These are phyloP conservation scores for Saturnispora hagleri DNA, from an alignment of 805 yeast species.

Conservation along the genomic window DNA sequence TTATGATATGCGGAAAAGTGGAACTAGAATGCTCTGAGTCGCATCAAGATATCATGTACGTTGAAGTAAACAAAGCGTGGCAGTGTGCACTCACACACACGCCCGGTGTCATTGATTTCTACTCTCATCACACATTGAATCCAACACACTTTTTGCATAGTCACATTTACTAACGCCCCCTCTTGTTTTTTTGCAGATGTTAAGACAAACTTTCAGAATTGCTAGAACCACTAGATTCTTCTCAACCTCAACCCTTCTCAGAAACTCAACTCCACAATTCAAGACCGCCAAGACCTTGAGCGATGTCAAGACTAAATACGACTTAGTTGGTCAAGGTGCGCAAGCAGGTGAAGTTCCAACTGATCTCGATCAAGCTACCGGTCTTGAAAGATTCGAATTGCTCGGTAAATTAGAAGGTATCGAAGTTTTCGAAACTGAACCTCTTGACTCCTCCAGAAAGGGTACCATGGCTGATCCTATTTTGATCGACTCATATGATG, in stretches of 20 bases:
- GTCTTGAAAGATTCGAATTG: constrained; percentile 93
- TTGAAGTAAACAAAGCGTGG: too few species aligned
- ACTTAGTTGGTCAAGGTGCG: constrained; percentile 90
- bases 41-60: too few species aligned
- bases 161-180: neutral
- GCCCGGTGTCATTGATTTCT: too few species aligned
- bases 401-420: constrained; percentile 94
- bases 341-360: constrained; percentile 76
- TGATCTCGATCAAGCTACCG: constrained; percentile 94
- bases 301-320: constrained; percentile 70
- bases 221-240: constrained; percentile 29
- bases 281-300: constrained; percentile 60
- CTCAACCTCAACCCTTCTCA: constrained; percentile 23
- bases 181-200: constrained; percentile 15
- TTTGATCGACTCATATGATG: constrained; percentile 82
- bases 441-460: constrained; percentile 76
- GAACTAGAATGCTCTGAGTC: too few species aligned
- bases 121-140: too few species aligned
- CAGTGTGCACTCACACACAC: too few species aligned
- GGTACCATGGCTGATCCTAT: constrained; percentile 91
- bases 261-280: constrained; percentile 30
- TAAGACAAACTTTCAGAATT: constrained; percentile 30
- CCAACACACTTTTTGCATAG: neutral
- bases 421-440: constrained; percentile 84
- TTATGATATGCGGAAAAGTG: too few species aligned